Conservation (phyloP, 495 filamentous ascomycete species). For the Cercophora newfieldiana region DNA sequence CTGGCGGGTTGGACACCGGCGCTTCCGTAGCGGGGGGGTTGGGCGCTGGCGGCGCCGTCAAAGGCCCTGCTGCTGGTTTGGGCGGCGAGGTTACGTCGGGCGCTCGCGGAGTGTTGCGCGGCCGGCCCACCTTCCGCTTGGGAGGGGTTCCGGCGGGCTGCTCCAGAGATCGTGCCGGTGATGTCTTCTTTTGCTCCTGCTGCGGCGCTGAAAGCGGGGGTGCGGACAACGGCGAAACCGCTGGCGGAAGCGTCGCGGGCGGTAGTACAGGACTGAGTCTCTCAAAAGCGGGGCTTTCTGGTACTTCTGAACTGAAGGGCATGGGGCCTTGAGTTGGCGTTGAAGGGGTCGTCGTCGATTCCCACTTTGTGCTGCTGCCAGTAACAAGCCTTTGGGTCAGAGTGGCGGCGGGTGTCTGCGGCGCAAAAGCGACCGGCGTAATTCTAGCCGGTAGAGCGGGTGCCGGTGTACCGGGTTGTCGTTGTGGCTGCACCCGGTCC, state of each 20-base stretch:
- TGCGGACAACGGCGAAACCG: not conserved
- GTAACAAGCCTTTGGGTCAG: conserved; percentile 18
- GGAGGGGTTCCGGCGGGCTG: conserved; percentile 7
- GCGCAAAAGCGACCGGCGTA: conserved; percentile 19
- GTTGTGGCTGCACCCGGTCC: conserved; percentile 24
- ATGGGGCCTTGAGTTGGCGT: conserved; percentile 39
- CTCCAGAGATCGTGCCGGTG: not conserved
- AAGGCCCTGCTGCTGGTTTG: conserved; percentile 28
- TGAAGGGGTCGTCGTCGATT: conserved; percentile 43
- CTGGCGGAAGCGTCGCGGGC: conserved; percentile 6
- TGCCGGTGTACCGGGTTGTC: conserved; percentile 16
- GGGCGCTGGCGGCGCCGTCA: conserved; percentile 1
- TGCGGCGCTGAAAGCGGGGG: conserved; percentile 1
- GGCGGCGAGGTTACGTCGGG: conserved; percentile 24
- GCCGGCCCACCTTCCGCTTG: conserved; percentile 19
- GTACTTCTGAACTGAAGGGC: conserved; percentile 29
- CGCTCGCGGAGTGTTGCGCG: conserved; percentile 8
- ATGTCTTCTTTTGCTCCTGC: not conserved
- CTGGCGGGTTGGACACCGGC: not conserved
- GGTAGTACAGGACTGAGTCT: conserved; percentile 44
- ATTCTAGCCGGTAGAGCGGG: conserved; percentile 24
- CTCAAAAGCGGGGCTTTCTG: conserved; percentile 44
- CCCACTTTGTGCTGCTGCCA: conserved; percentile 53
- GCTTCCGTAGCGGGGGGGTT: not conserved
- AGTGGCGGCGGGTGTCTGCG: conserved; percentile 23